Evolutionary conservation across 768 basidiomycete genomes (phyloP).

Genomic region (Xerocomus potaroensis): DNA sequence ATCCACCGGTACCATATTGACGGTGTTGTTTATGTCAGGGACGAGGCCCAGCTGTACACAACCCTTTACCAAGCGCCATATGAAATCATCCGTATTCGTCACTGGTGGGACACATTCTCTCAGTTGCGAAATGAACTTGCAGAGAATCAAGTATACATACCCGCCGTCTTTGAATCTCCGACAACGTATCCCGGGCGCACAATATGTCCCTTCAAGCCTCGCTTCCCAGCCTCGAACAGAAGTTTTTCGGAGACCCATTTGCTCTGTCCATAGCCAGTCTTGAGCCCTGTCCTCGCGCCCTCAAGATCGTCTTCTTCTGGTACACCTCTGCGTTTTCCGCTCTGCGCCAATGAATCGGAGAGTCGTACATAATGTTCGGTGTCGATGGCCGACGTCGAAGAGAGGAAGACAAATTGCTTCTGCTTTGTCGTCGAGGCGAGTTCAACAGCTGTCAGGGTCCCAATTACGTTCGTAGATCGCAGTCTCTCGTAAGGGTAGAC

Average conservation of each 20-base stretch:
- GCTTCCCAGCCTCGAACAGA: slow-evolving; percentile 82
- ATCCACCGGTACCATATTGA: slow-evolving; percentile 98
- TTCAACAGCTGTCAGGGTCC: slow-evolving; percentile 79
- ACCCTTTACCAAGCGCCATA: slow-evolving; percentile 98
- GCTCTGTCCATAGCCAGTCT: slow-evolving; percentile 93
- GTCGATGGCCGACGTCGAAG: slow-evolving; percentile 93
- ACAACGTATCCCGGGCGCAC: slow-evolving; percentile 95
- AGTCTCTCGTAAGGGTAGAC: slow-evolving; percentile 96
- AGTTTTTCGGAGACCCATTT: slow-evolving; percentile 99
- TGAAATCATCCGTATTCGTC: slow-evolving; percentile 98
- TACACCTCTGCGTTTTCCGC: slow-evolving; percentile 55
- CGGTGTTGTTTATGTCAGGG: slow-evolving; percentile 96
- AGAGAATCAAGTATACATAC: slow-evolving; percentile 38
- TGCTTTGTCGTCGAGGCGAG: slow-evolving; percentile 70
- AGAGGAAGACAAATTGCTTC: slow-evolving; percentile 86
- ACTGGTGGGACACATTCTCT: slow-evolving; percentile 45
- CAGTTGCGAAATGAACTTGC: slow-evolving; percentile 1
- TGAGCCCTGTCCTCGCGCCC: slow-evolving; percentile 67
- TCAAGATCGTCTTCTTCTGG: slow-evolving; percentile 88
- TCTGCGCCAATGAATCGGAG: slow-evolving; percentile 60
- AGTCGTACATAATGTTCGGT: slow-evolving; percentile 86
- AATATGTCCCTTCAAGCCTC: slow-evolving; percentile 82
- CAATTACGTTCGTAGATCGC: slow-evolving; percentile 87
- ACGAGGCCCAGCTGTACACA: slow-evolving; percentile 95
- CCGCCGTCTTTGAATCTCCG: slow-evolving; percentile 83